A percentile compares a stretch with the other conserved stretches of the same genome.
These are phyloP conservation scores for Fomes fomentarius DNA, from an alignment of 1,284 basidiomycete genomes.

Conservation along the genomic window DNA sequence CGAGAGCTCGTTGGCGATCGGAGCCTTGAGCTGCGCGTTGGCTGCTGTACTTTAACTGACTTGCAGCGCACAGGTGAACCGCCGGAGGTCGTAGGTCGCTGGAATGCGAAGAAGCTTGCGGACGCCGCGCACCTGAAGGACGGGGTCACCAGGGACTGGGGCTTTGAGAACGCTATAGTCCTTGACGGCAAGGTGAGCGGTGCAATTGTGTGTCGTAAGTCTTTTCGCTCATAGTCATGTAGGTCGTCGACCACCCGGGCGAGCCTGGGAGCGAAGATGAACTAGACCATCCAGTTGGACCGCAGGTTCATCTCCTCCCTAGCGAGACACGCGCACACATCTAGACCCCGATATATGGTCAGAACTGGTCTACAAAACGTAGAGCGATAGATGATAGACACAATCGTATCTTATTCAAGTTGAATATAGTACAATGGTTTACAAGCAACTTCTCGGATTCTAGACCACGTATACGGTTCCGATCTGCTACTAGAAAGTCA, in stretches of 20 bases:
- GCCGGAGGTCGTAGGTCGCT: slow-evolving; percentile 40
- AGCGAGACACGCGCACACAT: slow-evolving; percentile 41
- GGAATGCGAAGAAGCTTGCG: slow-evolving; percentile 52
- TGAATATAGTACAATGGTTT: too few species aligned
- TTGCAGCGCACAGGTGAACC: slow-evolving; percentile 38
- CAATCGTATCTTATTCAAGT: background rate
- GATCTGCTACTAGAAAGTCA: slow-evolving; percentile 61
- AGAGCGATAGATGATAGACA: too few species aligned
- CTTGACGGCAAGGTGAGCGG: slow-evolving; percentile 47
- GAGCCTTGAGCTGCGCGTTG: slow-evolving; percentile 56
- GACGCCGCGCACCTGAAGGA: slow-evolving; percentile 62
- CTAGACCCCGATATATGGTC: too few species aligned
- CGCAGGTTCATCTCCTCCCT: slow-evolving; percentile 40
- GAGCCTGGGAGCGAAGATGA: slow-evolving; percentile 65
- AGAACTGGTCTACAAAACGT: too few species aligned
- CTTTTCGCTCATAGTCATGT: background rate
- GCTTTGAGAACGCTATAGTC: slow-evolving; percentile 71
- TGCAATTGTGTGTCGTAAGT: background rate
- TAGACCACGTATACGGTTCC: too few species aligned
- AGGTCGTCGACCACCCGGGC: slow-evolving; percentile 65
- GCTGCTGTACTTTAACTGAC: slow-evolving; percentile 71
- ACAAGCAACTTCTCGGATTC: too few species aligned
- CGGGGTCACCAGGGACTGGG: slow-evolving; percentile 76
- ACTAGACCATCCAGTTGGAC: slow-evolving; percentile 55
- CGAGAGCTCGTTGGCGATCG: slow-evolving; percentile 60